These are phyloP conservation scores for Tetrahymena thermophila DNA, from an alignment of 73 alveolate species.

Conservation along the genomic window DNA sequence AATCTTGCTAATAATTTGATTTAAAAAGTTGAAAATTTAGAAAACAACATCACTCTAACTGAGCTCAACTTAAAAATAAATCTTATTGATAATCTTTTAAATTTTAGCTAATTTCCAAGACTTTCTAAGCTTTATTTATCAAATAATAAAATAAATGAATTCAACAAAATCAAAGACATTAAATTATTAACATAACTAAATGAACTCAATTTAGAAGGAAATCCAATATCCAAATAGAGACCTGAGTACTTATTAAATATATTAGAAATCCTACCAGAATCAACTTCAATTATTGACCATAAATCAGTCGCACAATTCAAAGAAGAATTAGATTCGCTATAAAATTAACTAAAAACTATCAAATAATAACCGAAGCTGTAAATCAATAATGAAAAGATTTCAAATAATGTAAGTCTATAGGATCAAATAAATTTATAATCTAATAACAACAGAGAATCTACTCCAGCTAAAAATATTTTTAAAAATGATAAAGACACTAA, in stretches of 20 bases:
- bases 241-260: constrained; percentile 46
- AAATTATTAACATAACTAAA: constrained; percentile 54
- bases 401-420: constrained; percentile 20
- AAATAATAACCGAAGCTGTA: background rate
- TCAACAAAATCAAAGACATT: constrained; percentile 63
- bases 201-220: constrained; percentile 81
- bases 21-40: constrained; percentile 67
- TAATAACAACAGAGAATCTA: background rate
- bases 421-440: constrained; percentile 1
- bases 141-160: constrained; percentile 68
- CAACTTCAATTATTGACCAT: constrained; percentile 41
- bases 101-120: constrained; percentile 60
- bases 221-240: constrained; percentile 69
- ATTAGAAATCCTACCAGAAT: constrained; percentile 49
- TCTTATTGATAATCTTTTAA: constrained; percentile 61
- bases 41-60: constrained; percentile 59
- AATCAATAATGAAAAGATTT: background rate
- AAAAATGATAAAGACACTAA: background rate
- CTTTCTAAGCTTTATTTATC: constrained; percentile 75
- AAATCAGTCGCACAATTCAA: constrained; percentile 30
- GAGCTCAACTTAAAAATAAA: constrained; percentile 78
- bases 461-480: background rate
- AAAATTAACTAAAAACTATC: background rate
- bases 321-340: constrained; percentile 1
- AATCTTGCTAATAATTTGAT: constrained; percentile 82